phyloP scores from a whole-genome alignment of 306 rosid genomes.

The Rosa rugosa region DNA sequence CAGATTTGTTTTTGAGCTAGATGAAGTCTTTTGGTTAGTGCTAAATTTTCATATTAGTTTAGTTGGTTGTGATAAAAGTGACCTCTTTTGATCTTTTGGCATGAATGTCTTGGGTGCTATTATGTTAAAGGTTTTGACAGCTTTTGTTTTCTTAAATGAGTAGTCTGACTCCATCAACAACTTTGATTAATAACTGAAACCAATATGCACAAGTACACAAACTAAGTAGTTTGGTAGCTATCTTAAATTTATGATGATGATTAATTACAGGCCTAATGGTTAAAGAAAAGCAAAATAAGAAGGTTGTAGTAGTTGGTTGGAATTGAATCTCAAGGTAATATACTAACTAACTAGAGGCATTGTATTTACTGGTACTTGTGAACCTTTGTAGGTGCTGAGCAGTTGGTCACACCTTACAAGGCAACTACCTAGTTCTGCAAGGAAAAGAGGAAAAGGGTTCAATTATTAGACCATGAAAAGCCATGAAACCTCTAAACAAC shows the following conservation, averaged over 20 bases:
- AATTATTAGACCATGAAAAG: slow-evolving; percentile 19
- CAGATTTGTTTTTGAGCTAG: not conserved
- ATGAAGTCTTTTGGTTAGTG: not conserved
- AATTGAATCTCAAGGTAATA: not conserved
- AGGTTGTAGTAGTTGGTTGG: not conserved
- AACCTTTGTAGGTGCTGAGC: not conserved
- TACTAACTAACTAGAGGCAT: not conserved
- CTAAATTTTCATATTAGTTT: not conserved
- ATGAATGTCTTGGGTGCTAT: not conserved
- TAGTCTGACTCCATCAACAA: slow-evolving; percentile 2
- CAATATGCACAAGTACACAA: not conserved
- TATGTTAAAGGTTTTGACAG: not conserved
- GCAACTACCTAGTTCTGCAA: slow-evolving; percentile 10
- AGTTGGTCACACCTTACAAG: not conserved
- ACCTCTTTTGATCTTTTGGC: not conserved
- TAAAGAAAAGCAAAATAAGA: not conserved
- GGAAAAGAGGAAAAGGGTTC: not conserved
- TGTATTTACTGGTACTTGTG: not conserved
- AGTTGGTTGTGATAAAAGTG: not conserved
- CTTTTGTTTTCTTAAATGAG: not conserved
- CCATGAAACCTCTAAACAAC: not conserved
- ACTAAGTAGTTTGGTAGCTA: not conserved
- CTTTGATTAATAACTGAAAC: slow-evolving; percentile 1
- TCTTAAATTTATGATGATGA: slow-evolving; percentile 1
- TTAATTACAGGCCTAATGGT: not conserved